phyloP scores from a whole-genome alignment of 1,284 basidiomycete genomes.

The Cryptococcus jaspeensis region DNA sequence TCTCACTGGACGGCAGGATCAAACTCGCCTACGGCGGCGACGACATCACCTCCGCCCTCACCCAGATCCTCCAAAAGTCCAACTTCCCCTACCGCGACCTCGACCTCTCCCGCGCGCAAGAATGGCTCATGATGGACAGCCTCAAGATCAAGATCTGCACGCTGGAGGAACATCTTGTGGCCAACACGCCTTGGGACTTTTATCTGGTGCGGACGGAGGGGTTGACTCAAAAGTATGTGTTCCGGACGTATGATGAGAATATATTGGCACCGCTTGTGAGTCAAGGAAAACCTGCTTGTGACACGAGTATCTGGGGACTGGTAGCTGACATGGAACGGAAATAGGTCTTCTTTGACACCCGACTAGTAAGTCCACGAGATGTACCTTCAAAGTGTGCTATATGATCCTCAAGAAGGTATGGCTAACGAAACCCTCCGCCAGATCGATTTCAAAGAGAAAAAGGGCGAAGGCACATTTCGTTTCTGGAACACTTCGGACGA shows the following conservation, averaged over 20 bases:
- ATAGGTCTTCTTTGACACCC: constrained; percentile 87
- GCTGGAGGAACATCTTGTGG: constrained; percentile 82
- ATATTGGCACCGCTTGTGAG: constrained; percentile 89
- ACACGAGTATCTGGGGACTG: no score
- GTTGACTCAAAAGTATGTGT: constrained; percentile 79
- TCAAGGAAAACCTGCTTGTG: constrained; percentile 10
- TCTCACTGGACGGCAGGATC: constrained; percentile 58
- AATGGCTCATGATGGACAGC: constrained; percentile 86
- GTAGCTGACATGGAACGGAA: no score
- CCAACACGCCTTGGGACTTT: constrained; percentile 85
- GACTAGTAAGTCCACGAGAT: constrained; percentile 67
- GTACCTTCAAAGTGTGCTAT: not conserved
- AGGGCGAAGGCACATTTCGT: constrained; percentile 37
- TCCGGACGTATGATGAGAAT: constrained; percentile 92
- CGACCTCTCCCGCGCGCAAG: constrained; percentile 68
- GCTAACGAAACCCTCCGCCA: not conserved
- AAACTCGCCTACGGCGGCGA: constrained; percentile 85
- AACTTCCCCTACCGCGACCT: constrained; percentile 85
- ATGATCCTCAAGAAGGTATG: not conserved
- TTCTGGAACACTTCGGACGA: constrained; percentile 42
- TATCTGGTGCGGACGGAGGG: constrained; percentile 73
- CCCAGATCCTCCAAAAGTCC: constrained; percentile 74
- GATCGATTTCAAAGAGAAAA: constrained; percentile 82
- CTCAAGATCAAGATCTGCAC: constrained; percentile 80
- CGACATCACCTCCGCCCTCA: constrained; percentile 86